A percentile compares a stretch with the other conserved stretches of the same genome.
Evolutionary conservation across 331 rosid species (phyloP).

Genomic region (Acacia pycnantha): DNA sequence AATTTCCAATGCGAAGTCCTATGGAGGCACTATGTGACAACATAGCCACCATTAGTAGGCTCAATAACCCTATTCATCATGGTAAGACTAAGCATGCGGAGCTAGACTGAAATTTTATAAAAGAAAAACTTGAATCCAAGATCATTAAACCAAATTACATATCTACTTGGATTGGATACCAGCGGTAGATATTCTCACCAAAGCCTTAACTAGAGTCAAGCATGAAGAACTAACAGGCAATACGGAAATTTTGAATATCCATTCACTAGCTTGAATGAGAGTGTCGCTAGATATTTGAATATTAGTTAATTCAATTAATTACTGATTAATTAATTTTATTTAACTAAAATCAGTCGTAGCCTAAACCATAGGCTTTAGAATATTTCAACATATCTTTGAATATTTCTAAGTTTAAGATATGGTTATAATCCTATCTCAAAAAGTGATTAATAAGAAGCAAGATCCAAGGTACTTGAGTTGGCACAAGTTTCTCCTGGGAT

Average conservation of each 20-base stretch:
- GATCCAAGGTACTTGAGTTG: neutral
- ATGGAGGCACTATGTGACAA: neutral
- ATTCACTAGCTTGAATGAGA: neutral
- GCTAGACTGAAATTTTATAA: neutral
- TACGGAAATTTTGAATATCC: neutral
- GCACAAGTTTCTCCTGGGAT: too few species aligned
- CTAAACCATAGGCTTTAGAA: neutral
- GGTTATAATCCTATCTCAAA: neutral
- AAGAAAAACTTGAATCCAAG: neutral
- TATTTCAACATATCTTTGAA: neutral
- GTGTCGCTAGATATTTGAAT: neutral
- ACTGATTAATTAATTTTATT: neutral
- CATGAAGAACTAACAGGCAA: neutral
- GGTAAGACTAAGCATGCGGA: neutral
- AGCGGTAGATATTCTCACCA: neutral
- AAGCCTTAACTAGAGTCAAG: neutral
- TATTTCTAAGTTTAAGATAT: neutral
- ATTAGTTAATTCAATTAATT: neutral
- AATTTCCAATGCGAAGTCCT: neutral
- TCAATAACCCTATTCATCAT: neutral
- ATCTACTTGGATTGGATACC: neutral
- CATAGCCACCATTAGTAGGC: neutral
- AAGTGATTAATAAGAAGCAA: neutral
- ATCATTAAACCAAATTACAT: neutral
- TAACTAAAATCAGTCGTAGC: neutral